Evolutionary conservation across 129 eudicot species (phyloP).

Genomic region (Artemisia argyi): DNA sequence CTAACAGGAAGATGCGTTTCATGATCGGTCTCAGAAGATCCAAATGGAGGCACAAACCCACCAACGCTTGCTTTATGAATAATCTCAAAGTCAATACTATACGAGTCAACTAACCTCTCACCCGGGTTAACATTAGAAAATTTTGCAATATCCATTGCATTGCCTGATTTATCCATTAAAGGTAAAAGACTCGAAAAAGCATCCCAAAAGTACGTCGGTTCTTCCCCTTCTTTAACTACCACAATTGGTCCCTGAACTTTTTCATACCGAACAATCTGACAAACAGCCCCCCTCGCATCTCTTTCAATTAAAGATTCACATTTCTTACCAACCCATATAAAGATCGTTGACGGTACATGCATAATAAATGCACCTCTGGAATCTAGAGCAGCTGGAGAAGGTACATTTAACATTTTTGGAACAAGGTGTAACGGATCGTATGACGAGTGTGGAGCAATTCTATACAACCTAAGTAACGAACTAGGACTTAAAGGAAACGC

Average conservation of each 20-base stretch:
- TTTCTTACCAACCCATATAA: constrained; percentile 68
- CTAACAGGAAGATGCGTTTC: constrained; percentile 83
- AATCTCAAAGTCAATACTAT: constrained; percentile 66
- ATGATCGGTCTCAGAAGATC: constrained; percentile 63
- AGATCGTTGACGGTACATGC: constrained; percentile 65
- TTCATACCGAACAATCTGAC: constrained; percentile 76
- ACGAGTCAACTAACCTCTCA: constrained; percentile 53
- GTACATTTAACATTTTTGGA: constrained; percentile 79
- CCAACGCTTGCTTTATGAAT: constrained; percentile 68
- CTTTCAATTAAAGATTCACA: constrained; percentile 62
- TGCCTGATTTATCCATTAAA: constrained; percentile 45
- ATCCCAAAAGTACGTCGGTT: constrained; percentile 68
- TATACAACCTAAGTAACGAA: constrained; percentile 73
- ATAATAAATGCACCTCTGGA: constrained; percentile 68
- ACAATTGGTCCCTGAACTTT: constrained; percentile 52
- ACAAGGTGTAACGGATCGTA: constrained; percentile 94
- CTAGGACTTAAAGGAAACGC: constrained; percentile 90
- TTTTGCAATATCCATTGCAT: constrained; percentile 30
- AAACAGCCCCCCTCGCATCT: constrained; percentile 74
- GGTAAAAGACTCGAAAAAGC: constrained; percentile 50
- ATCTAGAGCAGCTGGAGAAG: constrained; percentile 67
- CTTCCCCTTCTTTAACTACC: constrained; percentile 69
- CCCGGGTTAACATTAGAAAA: constrained; percentile 34
- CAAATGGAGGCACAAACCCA: constrained; percentile 78
- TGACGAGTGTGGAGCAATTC: constrained; percentile 82